Percentiles rank a stretch among this genome's conserved stretches.
phyloP scores from a whole-genome alignment of 1,284 basidiomycete species.

The Trichosporon sp. region DNA sequence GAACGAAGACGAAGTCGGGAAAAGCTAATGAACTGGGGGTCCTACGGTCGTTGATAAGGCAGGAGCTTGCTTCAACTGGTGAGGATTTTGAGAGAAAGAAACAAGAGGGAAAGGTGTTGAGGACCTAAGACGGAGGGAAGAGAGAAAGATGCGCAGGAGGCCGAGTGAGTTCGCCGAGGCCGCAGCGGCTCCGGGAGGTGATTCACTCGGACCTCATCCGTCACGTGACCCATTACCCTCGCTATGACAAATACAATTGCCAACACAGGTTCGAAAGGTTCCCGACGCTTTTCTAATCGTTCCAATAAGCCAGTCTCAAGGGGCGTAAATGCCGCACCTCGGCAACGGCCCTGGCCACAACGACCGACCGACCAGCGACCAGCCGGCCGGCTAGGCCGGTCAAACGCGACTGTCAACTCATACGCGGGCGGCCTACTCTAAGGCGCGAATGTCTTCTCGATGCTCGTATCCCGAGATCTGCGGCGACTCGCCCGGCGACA shows the following conservation, averaged over 20 bases:
- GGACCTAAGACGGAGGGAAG: neutral
- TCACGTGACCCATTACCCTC: neutral
- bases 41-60: neutral
- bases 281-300: neutral
- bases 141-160: neutral
- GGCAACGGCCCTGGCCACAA: neutral
- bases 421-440: too few species aligned
- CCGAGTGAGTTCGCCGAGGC: constrained; percentile 2
- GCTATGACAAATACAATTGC: neutral
- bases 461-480: too few species aligned
- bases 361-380: neutral
- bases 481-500: too few species aligned
- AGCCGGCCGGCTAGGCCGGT: too few species aligned
- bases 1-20: too few species aligned
- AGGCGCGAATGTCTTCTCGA: too few species aligned
- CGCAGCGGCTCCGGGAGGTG: neutral
- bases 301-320: neutral
- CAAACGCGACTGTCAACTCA: neutral
- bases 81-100: neutral
- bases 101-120: neutral
- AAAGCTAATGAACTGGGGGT: neutral
- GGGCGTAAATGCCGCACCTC: neutral
- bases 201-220: neutral
- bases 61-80: neutral
- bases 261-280: neutral